Evolutionary conservation across 768 basidiomycete genomes (phyloP).

Genomic region (Pleurotus sapidus): DNA sequence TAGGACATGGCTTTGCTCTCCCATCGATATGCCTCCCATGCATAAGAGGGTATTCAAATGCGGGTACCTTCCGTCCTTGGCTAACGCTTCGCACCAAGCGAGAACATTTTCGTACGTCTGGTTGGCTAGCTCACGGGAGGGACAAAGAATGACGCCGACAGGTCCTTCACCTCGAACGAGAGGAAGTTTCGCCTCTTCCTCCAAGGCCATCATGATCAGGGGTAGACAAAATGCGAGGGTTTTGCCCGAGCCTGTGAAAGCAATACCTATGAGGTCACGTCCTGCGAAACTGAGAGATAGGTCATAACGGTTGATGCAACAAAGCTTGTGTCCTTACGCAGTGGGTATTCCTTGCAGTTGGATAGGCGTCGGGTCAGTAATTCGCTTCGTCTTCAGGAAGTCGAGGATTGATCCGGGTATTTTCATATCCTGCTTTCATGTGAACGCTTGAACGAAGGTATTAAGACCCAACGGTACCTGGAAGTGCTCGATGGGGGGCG

Average conservation of each 20-base stretch:
- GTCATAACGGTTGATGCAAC: constrained; percentile 14
- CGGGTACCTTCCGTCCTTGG: constrained; percentile 80
- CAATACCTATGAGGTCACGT: constrained; percentile 97
- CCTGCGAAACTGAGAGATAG: constrained; percentile 72
- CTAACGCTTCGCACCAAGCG: constrained; percentile 79
- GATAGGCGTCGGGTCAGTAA: constrained; percentile 88
- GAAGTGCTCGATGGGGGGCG: constrained; percentile 91
- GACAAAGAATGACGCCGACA: constrained; percentile 94
- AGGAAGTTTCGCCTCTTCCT: constrained; percentile 89
- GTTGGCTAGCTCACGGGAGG: constrained; percentile 92
- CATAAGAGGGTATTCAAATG: constrained; percentile 85
- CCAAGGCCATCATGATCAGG: constrained; percentile 92
- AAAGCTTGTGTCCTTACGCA: constrained; percentile 54
- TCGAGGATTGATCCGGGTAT: constrained; percentile 85
- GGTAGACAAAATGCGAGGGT: constrained; percentile 99
- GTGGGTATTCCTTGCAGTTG: constrained; percentile 96
- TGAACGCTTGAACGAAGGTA: constrained; percentile 3
- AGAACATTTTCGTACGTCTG: constrained; percentile 96
- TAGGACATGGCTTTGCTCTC: constrained; percentile 91
- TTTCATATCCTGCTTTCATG: constrained; percentile 84
- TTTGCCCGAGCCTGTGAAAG: constrained; percentile 98
- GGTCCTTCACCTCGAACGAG: constrained; percentile 95
- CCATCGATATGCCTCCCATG: constrained; percentile 98
- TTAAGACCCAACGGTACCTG: constrained; percentile 39
- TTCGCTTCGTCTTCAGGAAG: constrained; percentile 82